Conservation (phyloP, 495 filamentous ascomycete species). For the Alectoria sarmentosa region DNA sequence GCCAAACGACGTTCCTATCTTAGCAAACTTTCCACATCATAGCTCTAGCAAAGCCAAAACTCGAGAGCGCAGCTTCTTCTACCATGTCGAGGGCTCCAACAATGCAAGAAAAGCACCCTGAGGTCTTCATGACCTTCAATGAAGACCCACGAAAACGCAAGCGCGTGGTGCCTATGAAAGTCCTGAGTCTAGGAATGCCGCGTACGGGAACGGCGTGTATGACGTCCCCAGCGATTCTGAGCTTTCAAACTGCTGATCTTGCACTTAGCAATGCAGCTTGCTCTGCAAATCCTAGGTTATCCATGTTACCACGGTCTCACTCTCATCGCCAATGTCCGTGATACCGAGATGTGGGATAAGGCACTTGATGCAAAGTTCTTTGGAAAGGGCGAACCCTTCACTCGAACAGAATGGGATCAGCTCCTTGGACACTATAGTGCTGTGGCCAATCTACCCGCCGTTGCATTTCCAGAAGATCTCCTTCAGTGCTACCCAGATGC, state of each 20-base stretch:
- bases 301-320: conserved; percentile 22
- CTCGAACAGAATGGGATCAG: conserved; percentile 46
- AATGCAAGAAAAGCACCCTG: neutral
- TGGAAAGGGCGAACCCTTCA: conserved; percentile 34
- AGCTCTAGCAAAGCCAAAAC: neutral
- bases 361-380: conserved; percentile 47
- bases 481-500: neutral
- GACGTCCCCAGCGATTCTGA: too few relatives aligned
- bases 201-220: neutral
- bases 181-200: neutral
- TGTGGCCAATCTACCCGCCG: neutral
- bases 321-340: conserved; percentile 27
- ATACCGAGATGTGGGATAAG: conserved; percentile 43
- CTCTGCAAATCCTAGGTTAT: conserved; percentile 24
- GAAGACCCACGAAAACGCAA: neutral
- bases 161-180: neutral
- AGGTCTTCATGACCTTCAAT: neutral
- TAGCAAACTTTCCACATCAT: too few relatives aligned
- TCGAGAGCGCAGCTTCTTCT: neutral
- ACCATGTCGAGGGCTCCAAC: neutral
- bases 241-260: neutral
- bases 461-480: neutral
- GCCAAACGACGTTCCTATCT: too few relatives aligned
- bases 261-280: conserved; percentile 24
- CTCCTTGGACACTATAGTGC: conserved; percentile 31